A percentile compares a stretch with the other conserved stretches of the same genome.
phyloP scores from a whole-genome alignment of 768 basidiomycete species.

The Vararia minispora region DNA sequence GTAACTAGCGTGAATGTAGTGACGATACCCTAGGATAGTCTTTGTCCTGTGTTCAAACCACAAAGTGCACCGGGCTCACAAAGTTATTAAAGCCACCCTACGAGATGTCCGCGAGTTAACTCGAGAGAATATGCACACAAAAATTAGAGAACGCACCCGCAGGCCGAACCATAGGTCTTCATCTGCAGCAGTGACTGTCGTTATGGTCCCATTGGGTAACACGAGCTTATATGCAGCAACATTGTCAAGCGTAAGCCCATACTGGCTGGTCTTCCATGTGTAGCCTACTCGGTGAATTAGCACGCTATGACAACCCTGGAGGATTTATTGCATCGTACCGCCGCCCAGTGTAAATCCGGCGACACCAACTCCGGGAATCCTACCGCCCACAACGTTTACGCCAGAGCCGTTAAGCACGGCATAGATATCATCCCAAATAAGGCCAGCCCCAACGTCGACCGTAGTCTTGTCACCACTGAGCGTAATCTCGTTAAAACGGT shows the following conservation, averaged over 20 bases:
- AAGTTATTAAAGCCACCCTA: slow-evolving; percentile 11
- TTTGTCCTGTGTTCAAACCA: background rate
- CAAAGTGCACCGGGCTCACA: background rate
- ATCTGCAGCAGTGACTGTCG: slow-evolving; percentile 2
- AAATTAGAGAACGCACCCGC: slow-evolving; percentile 3
- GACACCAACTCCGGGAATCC: slow-evolving; percentile 16
- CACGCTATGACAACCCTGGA: background rate
- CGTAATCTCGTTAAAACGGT: slow-evolving; percentile 10
- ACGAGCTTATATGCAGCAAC: slow-evolving; percentile 19
- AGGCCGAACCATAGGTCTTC: slow-evolving; percentile 10
- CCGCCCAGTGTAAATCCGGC: slow-evolving; percentile 18
- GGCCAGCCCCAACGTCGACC: slow-evolving; percentile 14
- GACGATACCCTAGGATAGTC: slow-evolving; percentile 4
- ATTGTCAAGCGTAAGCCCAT: slow-evolving; percentile 25
- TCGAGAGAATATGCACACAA: too few species aligned
- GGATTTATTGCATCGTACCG: too few species aligned
- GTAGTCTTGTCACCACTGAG: slow-evolving; percentile 5
- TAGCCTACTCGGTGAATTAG: slow-evolving; percentile 18
- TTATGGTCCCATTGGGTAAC: slow-evolving; percentile 18
- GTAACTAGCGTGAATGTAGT: slow-evolving; percentile 7
- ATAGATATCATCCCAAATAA: slow-evolving; percentile 20
- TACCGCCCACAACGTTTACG: slow-evolving; percentile 16
- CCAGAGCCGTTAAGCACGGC: slow-evolving; percentile 9
- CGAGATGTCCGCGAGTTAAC: too few species aligned
- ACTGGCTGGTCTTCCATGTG: slow-evolving; percentile 22